A percentile compares a stretch with the other conserved stretches of the same genome.
These are phyloP conservation scores for Plasmodium billcollinsi DNA, from an alignment of 169 alveolate genomes.

Conservation along the genomic window DNA sequence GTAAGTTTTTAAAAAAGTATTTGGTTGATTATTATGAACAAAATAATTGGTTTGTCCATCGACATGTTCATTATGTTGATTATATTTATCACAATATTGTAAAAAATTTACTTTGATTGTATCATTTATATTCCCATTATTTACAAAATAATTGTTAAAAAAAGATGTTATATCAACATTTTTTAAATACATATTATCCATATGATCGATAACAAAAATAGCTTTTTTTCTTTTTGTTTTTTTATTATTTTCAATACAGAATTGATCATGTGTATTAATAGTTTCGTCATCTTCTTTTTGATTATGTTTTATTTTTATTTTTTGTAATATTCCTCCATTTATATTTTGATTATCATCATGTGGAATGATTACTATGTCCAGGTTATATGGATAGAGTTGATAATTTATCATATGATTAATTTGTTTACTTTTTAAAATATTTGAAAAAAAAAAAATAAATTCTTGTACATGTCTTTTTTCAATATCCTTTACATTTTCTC, in stretches of 20 bases:
- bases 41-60: neutral
- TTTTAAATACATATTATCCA: slow-evolving; percentile 31
- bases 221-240: slow-evolving; percentile 22
- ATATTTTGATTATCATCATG: neutral
- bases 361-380: slow-evolving; percentile 37
- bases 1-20: slow-evolving; percentile 44
- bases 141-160: slow-evolving; percentile 1
- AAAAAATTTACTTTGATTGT: neutral
- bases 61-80: neutral
- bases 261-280: neutral
- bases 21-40: slow-evolving; percentile 3
- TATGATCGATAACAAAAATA: slow-evolving; percentile 24
- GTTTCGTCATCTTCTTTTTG: neutral
- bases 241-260: no score
- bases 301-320: neutral
- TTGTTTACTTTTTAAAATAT: slow-evolving; percentile 35
- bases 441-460: slow-evolving; percentile 62
- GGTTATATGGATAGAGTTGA: slow-evolving; percentile 28
- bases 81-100: neutral
- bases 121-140: neutral
- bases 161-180: slow-evolving; percentile 14
- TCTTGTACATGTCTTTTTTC: slow-evolving; percentile 10
- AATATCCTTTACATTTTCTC: slow-evolving; percentile 1
- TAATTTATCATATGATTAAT: slow-evolving; percentile 44
- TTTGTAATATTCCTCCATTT: neutral